These are phyloP conservation scores for Panaeolus papilionaceus DNA, from an alignment of 768 basidiomycete species.

Conservation along the genomic window DNA sequence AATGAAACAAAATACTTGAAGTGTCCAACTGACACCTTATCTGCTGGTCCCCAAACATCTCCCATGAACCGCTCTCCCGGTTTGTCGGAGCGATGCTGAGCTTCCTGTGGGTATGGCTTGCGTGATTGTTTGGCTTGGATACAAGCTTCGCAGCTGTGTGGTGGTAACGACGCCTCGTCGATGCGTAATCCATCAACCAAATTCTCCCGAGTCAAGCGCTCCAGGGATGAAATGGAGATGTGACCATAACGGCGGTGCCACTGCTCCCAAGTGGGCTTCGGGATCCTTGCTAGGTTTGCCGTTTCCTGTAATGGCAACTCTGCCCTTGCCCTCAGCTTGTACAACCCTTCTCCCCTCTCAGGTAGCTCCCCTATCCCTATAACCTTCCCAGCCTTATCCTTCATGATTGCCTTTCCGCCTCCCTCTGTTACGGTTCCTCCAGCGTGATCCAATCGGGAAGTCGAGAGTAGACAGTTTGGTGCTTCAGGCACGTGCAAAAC, in stretches of 20 bases:
- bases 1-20: conserved; percentile 34
- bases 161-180: conserved; percentile 24
- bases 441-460: conserved; percentile 26
- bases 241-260: conserved; percentile 37
- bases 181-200: conserved; percentile 30
- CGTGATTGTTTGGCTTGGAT: conserved; percentile 39
- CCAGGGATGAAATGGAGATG: conserved; percentile 28
- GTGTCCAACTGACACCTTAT: conserved; percentile 24
- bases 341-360: conserved; percentile 20
- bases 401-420: conserved; percentile 21
- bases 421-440: conserved; percentile 24
- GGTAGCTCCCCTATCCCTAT: conserved; percentile 14
- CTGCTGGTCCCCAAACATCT: conserved; percentile 40
- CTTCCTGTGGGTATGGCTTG: conserved; percentile 35
- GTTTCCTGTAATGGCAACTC: conserved; percentile 13
- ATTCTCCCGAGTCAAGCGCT: conserved; percentile 16
- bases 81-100: conserved; percentile 25
- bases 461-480: conserved; percentile 29
- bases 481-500: conserved; percentile 31
- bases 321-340: conserved; percentile 25
- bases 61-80: conserved; percentile 26
- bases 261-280: conserved; percentile 31
- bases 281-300: conserved; percentile 22
- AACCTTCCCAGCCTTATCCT: conserved; percentile 19
- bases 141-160: conserved; percentile 37